Percentiles rank a stretch among this genome's conserved stretches.
These are phyloP conservation scores for Suillus occidentalis DNA, from an alignment of 768 basidiomycete species.

Conservation along the genomic window DNA sequence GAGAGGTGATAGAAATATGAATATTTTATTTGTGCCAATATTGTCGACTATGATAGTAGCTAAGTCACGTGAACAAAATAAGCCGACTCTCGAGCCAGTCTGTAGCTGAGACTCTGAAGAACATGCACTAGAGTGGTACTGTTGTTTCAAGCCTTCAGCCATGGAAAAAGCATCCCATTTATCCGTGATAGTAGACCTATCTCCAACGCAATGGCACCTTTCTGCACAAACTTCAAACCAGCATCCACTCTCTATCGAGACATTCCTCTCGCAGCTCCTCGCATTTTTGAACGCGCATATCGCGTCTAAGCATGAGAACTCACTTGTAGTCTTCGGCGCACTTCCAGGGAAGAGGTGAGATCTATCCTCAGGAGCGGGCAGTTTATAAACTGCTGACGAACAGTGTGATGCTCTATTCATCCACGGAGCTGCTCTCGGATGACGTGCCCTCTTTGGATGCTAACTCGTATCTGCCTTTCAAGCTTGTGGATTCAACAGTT, in stretches of 20 bases:
- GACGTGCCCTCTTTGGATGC: conserved; percentile 51
- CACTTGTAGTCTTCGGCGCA: conserved; percentile 89
- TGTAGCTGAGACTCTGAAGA: not conserved
- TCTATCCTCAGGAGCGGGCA: conserved; percentile 4
- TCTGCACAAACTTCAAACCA: conserved; percentile 51
- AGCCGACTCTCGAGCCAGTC: too few species aligned
- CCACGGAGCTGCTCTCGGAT: conserved; percentile 47
- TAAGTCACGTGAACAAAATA: too few species aligned
- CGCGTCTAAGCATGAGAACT: conserved; percentile 88
- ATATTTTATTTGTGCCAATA: too few species aligned
- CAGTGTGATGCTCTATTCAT: conserved; percentile 80
- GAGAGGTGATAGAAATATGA: not conserved
- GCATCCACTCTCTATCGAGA: conserved; percentile 59
- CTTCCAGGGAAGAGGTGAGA: conserved; percentile 77
- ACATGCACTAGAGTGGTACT: not conserved
- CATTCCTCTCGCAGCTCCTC: conserved; percentile 83
- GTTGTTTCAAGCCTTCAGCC: not conserved
- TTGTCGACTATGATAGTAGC: too few species aligned
- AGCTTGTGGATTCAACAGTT: conserved; percentile 68
- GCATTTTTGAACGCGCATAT: conserved; percentile 93
- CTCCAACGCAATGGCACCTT: conserved; percentile 83
- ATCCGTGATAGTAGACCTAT: conserved; percentile 83
- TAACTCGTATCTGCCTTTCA: conserved; percentile 85
- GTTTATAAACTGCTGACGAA: conserved; percentile 5
- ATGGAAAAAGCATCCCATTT: conserved; percentile 64